These are phyloP conservation scores for Curvularia spicifera DNA, from an alignment of 2,329 filamentous ascomycete species.

Conservation along the genomic window DNA sequence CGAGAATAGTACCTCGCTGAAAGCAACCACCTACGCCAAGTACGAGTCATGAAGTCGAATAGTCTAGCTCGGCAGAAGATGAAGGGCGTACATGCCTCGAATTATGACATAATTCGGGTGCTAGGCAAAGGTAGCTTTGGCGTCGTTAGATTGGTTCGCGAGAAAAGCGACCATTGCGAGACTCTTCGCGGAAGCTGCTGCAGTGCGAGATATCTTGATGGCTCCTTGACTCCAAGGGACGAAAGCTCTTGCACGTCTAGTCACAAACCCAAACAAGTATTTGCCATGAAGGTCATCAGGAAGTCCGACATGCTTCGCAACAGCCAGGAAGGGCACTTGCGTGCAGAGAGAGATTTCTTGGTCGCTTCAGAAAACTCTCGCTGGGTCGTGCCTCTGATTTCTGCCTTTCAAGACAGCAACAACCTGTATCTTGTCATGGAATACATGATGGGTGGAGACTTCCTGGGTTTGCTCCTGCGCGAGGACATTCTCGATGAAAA, in stretches of 20 bases:
- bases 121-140: slow-evolving; percentile 95
- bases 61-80: slow-evolving; percentile 57
- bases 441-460: slow-evolving; percentile 96
- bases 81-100: slow-evolving; percentile 62
- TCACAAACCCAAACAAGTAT: slow-evolving; percentile 63
- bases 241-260: slow-evolving; percentile 1
- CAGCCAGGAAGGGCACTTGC: slow-evolving; percentile 88
- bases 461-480: slow-evolving; percentile 82
- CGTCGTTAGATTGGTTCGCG: slow-evolving; percentile 83
- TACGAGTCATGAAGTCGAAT: slow-evolving; percentile 71
- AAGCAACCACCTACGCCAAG: slow-evolving; percentile 75
- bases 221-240: slow-evolving; percentile 10
- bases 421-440: slow-evolving; percentile 96
- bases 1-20: slow-evolving; percentile 70
- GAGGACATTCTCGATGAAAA: slow-evolving; percentile 82
- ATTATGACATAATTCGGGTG: slow-evolving; percentile 82
- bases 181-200: slow-evolving; percentile 21
- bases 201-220: slow-evolving; percentile 20
- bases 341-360: slow-evolving; percentile 90
- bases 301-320: slow-evolving; percentile 93
- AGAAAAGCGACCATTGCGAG: slow-evolving; percentile 54
- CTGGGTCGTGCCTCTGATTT: slow-evolving; percentile 87
- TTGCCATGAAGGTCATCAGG: slow-evolving; percentile 95
- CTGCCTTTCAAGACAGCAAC: slow-evolving; percentile 84
- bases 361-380: slow-evolving; percentile 85